Conservation (phyloP, 306 rosid species). For the Vigna hirtella region DNA sequence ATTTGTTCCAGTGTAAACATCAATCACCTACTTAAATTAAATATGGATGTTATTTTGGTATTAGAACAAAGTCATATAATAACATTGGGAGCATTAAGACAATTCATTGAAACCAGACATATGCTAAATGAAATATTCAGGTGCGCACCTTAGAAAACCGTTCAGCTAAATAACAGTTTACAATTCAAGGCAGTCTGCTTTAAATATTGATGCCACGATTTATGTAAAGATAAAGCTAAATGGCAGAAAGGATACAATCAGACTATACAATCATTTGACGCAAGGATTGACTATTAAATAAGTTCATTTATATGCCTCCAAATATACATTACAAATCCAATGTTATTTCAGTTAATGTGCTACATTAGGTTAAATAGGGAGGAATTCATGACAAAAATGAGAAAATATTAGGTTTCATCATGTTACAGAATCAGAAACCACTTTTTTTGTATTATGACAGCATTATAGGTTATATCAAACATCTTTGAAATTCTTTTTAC, state of each 20-base stretch:
- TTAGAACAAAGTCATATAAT: conserved; percentile 41
- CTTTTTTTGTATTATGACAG: not conserved
- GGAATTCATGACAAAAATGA: not conserved
- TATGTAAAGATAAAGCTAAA: conserved; percentile 15
- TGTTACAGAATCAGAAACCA: not conserved
- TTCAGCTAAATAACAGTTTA: conserved; percentile 13
- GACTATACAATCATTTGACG: conserved; percentile 1
- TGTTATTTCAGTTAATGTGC: not conserved
- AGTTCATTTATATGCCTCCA: conserved; percentile 23
- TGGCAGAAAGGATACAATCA: conserved; percentile 10
- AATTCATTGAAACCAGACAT: conserved; percentile 21
- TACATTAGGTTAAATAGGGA: not conserved
- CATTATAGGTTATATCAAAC: not conserved
- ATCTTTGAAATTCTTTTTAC: not conserved
- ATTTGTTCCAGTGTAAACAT: conserved; percentile 85
- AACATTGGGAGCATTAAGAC: conserved; percentile 27
- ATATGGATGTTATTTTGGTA: conserved; percentile 47
- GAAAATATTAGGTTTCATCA: not conserved
- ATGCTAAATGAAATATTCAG: conserved; percentile 22
- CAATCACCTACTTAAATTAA: conserved; percentile 68
- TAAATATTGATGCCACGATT: conserved; percentile 15
- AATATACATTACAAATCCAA: conserved; percentile 8
- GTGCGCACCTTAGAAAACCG: conserved; percentile 21
- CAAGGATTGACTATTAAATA: conserved; percentile 1
- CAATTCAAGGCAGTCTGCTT: not conserved